These are phyloP conservation scores for Triangularia verruculosa DNA, from an alignment of 2,329 filamentous ascomycete genomes.

Conservation along the genomic window DNA sequence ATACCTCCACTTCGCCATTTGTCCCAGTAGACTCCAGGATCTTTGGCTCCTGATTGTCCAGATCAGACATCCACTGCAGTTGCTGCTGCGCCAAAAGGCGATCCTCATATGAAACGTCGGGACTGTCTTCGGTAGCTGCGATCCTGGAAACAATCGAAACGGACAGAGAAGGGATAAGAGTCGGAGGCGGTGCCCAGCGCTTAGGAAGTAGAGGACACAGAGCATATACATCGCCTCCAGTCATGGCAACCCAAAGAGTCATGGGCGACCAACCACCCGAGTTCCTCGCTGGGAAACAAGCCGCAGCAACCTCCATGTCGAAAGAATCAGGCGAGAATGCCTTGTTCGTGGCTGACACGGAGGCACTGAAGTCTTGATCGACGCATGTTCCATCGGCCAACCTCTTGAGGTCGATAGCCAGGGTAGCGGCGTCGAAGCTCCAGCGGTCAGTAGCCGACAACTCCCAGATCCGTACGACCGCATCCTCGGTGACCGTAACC, in stretches of 20 bases:
- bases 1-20: slow-evolving; percentile 54
- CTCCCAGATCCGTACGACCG: slow-evolving; percentile 88
- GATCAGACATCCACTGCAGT: slow-evolving; percentile 64
- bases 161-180: slow-evolving; percentile 76
- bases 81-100: slow-evolving; percentile 62
- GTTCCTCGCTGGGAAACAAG: slow-evolving; percentile 67
- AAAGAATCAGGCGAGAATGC: slow-evolving; percentile 85
- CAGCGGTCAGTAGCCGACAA: slow-evolving; percentile 77
- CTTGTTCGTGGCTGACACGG: slow-evolving; percentile 68
- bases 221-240: slow-evolving; percentile 87
- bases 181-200: slow-evolving; percentile 76
- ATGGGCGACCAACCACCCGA: slow-evolving; percentile 90
- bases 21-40: slow-evolving; percentile 49
- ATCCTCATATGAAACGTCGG: slow-evolving; percentile 47
- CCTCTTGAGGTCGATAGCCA: slow-evolving; percentile 86
- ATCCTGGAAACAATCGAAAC: slow-evolving; percentile 77
- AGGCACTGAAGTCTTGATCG: slow-evolving; percentile 80
- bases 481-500: slow-evolving; percentile 84
- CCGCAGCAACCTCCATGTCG: slow-evolving; percentile 91
- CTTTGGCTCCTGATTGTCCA: slow-evolving; percentile 60
- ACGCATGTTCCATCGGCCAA: slow-evolving; percentile 78
- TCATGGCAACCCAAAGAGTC: slow-evolving; percentile 97
- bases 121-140: slow-evolving; percentile 59
- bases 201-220: slow-evolving; percentile 85
- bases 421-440: slow-evolving; percentile 79